These are phyloP conservation scores for Cladosporium cucumerinum DNA, from an alignment of 2,329 filamentous ascomycete genomes.

Conservation along the genomic window DNA sequence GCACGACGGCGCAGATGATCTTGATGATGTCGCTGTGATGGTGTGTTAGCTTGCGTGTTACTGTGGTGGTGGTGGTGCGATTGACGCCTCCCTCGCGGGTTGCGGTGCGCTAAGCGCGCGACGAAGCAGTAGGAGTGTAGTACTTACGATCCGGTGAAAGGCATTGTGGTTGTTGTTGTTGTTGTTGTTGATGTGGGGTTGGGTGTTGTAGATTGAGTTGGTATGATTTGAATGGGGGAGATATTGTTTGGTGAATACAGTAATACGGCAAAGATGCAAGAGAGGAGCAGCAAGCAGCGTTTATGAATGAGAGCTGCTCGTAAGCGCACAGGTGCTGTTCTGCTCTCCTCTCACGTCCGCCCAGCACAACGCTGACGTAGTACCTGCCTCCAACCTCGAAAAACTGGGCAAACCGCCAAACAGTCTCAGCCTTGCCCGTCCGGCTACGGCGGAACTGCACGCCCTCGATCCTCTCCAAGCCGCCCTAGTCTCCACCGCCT, in stretches of 20 bases:
- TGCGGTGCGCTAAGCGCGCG: slow-evolving; percentile 14
- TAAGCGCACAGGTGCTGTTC: background rate
- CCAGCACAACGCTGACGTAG: background rate
- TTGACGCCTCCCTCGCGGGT: background rate
- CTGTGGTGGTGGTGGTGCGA: background rate
- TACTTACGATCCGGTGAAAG: slow-evolving; percentile 57
- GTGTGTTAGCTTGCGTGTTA: slow-evolving; percentile 14
- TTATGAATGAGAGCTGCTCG: background rate
- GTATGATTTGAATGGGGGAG: background rate
- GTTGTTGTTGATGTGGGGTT: slow-evolving; percentile 3
- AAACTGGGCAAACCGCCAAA: slow-evolving; percentile 2
- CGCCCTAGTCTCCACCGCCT: background rate
- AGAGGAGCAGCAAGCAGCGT: background rate
- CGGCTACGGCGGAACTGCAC: slow-evolving; percentile 7
- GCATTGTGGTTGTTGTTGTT: slow-evolving; percentile 45
- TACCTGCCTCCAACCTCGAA: background rate
- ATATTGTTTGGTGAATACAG: background rate
- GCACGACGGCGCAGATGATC: slow-evolving; percentile 83
- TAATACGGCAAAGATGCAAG: background rate
- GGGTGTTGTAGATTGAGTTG: background rate
- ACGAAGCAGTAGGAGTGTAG: background rate
- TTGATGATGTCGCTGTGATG: slow-evolving; percentile 68
- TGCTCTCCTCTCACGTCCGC: background rate
- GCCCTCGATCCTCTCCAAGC: background rate
- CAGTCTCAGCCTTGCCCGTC: slow-evolving; percentile 6